Evolutionary conservation across 495 filamentous ascomycete species (phyloP).

Genomic region (Hapsidospora chrysogenum): DNA sequence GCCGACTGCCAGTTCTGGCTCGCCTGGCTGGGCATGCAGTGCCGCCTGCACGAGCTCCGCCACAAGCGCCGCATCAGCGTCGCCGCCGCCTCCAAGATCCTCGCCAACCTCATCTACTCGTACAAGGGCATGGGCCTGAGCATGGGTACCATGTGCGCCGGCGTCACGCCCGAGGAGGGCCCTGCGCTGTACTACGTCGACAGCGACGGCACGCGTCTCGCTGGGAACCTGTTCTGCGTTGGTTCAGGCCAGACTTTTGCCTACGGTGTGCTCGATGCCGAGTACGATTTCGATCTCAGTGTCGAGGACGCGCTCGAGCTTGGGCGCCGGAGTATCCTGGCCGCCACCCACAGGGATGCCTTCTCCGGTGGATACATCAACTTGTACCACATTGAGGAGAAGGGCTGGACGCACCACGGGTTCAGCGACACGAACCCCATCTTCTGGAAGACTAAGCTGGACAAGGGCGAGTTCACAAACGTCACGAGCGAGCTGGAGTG

Average conservation of each 20-base stretch:
- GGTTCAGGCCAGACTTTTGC: conserved; percentile 97
- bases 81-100: conserved; percentile 93
- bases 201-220: conserved; percentile 82
- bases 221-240: conserved; percentile 95
- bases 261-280: conserved; percentile 90
- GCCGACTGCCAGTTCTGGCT: conserved; percentile 99
- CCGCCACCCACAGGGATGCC: conserved; percentile 94
- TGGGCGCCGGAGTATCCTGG: conserved; percentile 78
- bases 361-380: conserved; percentile 99
- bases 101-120: conserved; percentile 90
- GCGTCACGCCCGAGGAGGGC: conserved; percentile 90
- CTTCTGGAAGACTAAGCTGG: conserved; percentile 98
- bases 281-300: conserved; percentile 78
- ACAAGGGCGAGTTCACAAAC: conserved; percentile 96
- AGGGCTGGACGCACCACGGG: conserved; percentile 95
- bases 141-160: conserved; percentile 99
- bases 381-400: conserved; percentile 95
- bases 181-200: conserved; percentile 99
- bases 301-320: conserved; percentile 80
- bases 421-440: conserved; percentile 91
- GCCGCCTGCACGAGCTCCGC: conserved; percentile 94
- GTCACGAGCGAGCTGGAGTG: conserved; percentile 64
- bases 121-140: conserved; percentile 97
- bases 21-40: conserved; percentile 95
- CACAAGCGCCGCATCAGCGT: conserved; percentile 98